Evolutionary conservation across 768 basidiomycete species (phyloP), one percentile per base, ranked within the genome.

Genomic region (Amanita inopinata): DNA sequence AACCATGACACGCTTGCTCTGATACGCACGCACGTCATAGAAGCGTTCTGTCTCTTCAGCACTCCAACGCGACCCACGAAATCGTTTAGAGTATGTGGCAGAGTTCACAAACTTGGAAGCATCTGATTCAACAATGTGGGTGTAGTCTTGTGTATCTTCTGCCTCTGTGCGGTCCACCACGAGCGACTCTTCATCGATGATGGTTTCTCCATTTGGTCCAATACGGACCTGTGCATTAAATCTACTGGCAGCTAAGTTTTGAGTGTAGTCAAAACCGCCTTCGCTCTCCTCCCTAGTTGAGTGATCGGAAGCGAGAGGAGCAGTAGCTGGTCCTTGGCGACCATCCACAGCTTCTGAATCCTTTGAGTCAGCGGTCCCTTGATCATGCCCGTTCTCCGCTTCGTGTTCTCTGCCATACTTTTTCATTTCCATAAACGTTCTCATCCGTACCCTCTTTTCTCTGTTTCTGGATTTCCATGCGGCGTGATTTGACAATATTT

Each of bases 31-130:
- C 53, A 91, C 90, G 46, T 89, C 72, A 57, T 78, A 94, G 57
- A 94, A 94, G 14, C 80, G 58, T 43, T 91, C 89, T 0, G 91
- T 94, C 60, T 93, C 91, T 47, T 83, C 84, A n/a, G 74, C 74
- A 56, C 78, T 83, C 91, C 92, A 94, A 14, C 89, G 77, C 11
- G 82, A 81, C 7, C 84, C 83, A n/a, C 81, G 74, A 45, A 74
- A 77, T 46, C 83, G 81, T 61, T 79, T 89, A 39, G 82, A 76
- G 57, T 89, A 90, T 1, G 85, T 81, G 17, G 71, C 74, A 14
- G 83, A 85, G 57, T 92, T 94, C 43, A 89, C 76, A 53, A 93
- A 92, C 52, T 86, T 86, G 5, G 79, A 80, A 38, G 78, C 71
- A 51, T 92, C 90, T 0, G 80, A 85, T 58, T 89, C 86, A 40